phyloP scores from a whole-genome alignment of 106 monocot genomes.

The Chionographis japonica region DNA sequence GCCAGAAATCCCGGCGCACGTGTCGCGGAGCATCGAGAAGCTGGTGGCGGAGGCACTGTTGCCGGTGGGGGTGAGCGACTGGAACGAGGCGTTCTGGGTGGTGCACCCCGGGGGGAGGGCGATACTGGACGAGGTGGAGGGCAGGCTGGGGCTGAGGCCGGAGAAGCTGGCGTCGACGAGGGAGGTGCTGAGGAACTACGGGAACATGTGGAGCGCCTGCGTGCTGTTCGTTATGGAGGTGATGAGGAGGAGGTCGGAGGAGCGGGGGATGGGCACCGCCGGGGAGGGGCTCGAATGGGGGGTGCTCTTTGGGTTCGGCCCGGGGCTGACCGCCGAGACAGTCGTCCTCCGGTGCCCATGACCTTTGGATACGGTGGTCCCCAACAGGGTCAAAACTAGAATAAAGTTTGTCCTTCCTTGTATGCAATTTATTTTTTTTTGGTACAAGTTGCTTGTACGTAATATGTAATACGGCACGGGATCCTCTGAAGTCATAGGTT shows the following conservation, averaged over 20 bases:
- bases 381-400: no score
- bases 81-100: constrained; percentile 7
- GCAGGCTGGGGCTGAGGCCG: neutral
- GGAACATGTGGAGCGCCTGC: constrained; percentile 1
- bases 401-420: no score
- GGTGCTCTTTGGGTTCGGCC: no score
- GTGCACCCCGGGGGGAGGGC: neutral
- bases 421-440: no score
- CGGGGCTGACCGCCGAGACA: no score
- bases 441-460: no score
- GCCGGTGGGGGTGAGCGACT: neutral
- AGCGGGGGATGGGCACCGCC: neutral
- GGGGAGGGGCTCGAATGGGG: no score
- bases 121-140: neutral
- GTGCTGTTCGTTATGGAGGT: neutral
- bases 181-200: constrained; percentile 3
- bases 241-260: constrained; percentile 5
- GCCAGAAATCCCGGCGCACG: neutral
- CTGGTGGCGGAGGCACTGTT: neutral
- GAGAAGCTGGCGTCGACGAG: constrained; percentile 3
- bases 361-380: no score
- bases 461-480: no score
- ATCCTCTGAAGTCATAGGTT: no score
- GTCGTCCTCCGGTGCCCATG: no score
- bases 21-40: neutral